Conservation (phyloP, 164 flowering plant genomes). For the Nelumbo lutea region DNA sequence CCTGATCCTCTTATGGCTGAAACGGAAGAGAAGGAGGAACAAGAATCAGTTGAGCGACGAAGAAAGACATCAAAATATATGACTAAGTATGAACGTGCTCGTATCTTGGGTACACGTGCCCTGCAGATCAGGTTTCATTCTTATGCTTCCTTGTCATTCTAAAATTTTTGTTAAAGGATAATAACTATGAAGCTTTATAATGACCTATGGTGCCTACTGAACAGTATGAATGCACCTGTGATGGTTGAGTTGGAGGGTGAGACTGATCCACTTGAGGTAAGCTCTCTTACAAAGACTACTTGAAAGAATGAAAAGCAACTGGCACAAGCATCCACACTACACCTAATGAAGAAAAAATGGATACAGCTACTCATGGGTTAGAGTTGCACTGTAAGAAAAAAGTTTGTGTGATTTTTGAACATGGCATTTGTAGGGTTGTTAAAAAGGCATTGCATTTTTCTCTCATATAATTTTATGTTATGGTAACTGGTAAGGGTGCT, state of each 20-base stretch:
- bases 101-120: constrained; percentile 63
- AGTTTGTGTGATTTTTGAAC: no score
- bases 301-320: constrained; percentile 3
- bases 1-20: constrained; percentile 37
- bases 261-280: constrained; percentile 68
- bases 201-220: not conserved
- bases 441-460: no score
- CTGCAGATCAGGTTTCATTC: constrained; percentile 49
- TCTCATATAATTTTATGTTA: no score
- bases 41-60: constrained; percentile 25
- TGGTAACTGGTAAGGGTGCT: no score
- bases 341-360: not conserved
- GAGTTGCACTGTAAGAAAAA: no score
- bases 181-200: not conserved
- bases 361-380: not conserved
- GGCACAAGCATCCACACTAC: not conserved
- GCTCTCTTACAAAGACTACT: not conserved
- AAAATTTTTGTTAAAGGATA: not conserved
- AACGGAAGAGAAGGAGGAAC: constrained; percentile 36
- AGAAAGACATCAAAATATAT: constrained; percentile 58
- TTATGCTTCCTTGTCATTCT: not conserved
- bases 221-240: constrained; percentile 73
- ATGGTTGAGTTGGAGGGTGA: constrained; percentile 77
- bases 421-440: no score
- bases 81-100: constrained; percentile 66